Evolutionary conservation across 495 filamentous ascomycete species (phyloP).

Genomic region (Thermochaetoides thermophila): DNA sequence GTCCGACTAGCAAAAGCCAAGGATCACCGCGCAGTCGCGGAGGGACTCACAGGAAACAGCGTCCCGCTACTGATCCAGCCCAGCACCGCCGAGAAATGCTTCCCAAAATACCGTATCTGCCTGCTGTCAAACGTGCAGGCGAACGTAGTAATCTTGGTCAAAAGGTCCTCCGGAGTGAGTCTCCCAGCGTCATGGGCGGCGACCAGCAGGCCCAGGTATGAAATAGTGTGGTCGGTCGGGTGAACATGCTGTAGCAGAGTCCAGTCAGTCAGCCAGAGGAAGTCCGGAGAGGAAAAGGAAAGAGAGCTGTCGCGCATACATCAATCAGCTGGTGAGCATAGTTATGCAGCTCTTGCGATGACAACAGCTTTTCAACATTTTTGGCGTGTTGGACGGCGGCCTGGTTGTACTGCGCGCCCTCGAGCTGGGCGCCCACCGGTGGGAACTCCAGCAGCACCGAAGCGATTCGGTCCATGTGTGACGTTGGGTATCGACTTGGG

Average conservation of each 20-base stretch:
- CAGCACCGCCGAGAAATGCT: constrained; percentile 18
- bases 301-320: constrained; percentile 6
- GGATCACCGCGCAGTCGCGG: too few relatives aligned
- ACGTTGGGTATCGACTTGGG: neutral
- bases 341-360: constrained; percentile 3
- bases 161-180: constrained; percentile 13
- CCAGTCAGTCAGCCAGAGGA: constrained; percentile 4
- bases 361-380: constrained; percentile 17
- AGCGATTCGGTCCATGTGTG: constrained; percentile 23
- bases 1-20: too few relatives aligned
- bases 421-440: constrained; percentile 9
- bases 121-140: constrained; percentile 29
- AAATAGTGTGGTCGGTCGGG: constrained; percentile 27
- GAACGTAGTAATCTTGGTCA: constrained; percentile 24
- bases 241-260: constrained; percentile 17
- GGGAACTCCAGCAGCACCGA: constrained; percentile 27
- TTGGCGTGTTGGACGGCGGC: constrained; percentile 17
- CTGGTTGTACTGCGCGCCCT: constrained; percentile 16
- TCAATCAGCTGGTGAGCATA: constrained; percentile 19
- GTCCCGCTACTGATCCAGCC: constrained; percentile 11
- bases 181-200: neutral
- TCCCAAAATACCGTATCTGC: constrained; percentile 30
- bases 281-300: neutral
- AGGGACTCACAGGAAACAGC: constrained; percentile 23
- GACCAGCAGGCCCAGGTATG: constrained; percentile 26